Evolutionary conservation across 371 early-diverging fungal genomes (phyloP).

Genomic region (Circinella umbellata): DNA sequence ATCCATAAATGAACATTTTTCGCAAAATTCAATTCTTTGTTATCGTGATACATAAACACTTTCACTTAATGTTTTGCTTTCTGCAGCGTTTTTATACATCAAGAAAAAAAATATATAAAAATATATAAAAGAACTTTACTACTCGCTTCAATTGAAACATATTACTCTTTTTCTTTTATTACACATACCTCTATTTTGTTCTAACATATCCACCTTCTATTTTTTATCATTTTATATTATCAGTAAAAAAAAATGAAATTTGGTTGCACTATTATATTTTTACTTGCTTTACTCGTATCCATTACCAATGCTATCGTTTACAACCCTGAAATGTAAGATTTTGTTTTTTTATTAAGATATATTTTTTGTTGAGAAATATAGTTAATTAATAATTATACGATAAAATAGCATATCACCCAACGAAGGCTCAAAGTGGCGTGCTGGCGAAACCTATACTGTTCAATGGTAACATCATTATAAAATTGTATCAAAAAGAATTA

Average conservation of each 20-base stretch:
- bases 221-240: not conserved
- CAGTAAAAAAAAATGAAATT: not conserved
- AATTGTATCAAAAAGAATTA: not conserved
- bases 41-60: not conserved
- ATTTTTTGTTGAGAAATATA: too few species aligned
- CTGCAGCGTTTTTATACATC: too few species aligned
- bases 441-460: constrained; percentile 25
- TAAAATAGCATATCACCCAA: constrained; percentile 16
- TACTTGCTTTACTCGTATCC: not conserved
- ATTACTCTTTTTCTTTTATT: too few species aligned
- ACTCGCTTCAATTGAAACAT: too few species aligned
- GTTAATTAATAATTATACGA: too few species aligned
- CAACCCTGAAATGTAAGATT: constrained; percentile 1
- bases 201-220: not conserved
- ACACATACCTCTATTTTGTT: too few species aligned
- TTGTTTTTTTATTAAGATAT: not conserved
- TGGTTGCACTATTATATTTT: not conserved
- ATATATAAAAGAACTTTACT: too few species aligned
- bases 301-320: not conserved
- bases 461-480: constrained; percentile 15
- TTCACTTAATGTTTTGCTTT: not conserved
- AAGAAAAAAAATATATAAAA: too few species aligned
- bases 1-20: constrained; percentile 2
- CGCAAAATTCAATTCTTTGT: not conserved
- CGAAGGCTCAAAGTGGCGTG: constrained; percentile 22